These are phyloP conservation scores for Nakazawaea anatomiae DNA, from an alignment of 805 yeast genomes.

Conservation along the genomic window DNA sequence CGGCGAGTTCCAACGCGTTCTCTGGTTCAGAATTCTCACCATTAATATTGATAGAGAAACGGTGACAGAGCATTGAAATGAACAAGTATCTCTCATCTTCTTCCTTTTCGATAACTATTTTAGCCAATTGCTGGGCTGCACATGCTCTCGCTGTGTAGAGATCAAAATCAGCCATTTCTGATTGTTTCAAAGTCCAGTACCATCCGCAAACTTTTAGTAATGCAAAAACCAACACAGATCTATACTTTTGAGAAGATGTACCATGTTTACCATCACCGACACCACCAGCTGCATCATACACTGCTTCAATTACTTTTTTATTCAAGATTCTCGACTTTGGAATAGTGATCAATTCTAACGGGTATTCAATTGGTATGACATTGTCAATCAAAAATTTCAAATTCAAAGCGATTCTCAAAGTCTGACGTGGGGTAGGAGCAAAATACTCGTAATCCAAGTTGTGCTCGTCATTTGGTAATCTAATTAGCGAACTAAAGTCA, in stretches of 20 bases:
- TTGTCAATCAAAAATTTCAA: slow-evolving; percentile 69
- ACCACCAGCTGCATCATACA: slow-evolving; percentile 77
- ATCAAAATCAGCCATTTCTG: slow-evolving; percentile 63
- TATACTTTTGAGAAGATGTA: slow-evolving; percentile 54
- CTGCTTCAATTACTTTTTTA: slow-evolving; percentile 51
- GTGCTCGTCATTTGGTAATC: slow-evolving; percentile 6
- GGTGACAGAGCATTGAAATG: slow-evolving; percentile 69
- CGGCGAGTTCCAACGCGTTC: slow-evolving; percentile 81
- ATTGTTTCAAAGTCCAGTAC: slow-evolving; percentile 57
- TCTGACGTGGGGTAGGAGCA: slow-evolving; percentile 61
- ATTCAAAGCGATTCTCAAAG: slow-evolving; percentile 63
- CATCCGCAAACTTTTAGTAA: slow-evolving; percentile 72
- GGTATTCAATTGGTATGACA: slow-evolving; percentile 62
- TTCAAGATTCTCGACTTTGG: slow-evolving; percentile 59
- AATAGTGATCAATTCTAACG: slow-evolving; percentile 39
- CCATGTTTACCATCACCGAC: slow-evolving; percentile 51
- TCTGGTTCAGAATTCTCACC: slow-evolving; percentile 57
- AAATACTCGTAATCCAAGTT: slow-evolving; percentile 17
- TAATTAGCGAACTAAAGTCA: not conserved
- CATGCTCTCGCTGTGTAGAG: slow-evolving; percentile 53
- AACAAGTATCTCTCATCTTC: slow-evolving; percentile 56
- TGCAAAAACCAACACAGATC: slow-evolving; percentile 64
- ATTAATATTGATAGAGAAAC: slow-evolving; percentile 61
- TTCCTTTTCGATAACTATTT: slow-evolving; percentile 60
- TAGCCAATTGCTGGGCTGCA: slow-evolving; percentile 73